phyloP scores from a whole-genome alignment of 495 filamentous ascomycete genomes.

The Aspergillus avenaceus region DNA sequence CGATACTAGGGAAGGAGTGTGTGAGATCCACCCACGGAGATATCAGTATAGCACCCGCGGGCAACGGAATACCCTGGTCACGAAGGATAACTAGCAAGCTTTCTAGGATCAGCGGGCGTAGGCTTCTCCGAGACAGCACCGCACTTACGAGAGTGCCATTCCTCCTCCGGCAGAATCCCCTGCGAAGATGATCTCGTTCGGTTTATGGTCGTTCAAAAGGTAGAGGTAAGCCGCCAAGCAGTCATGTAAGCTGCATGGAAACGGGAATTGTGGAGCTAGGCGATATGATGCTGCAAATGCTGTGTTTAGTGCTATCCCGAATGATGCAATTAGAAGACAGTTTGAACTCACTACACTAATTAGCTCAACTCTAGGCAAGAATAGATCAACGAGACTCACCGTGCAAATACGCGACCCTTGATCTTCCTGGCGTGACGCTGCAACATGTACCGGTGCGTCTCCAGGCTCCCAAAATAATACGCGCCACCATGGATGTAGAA shows the following conservation, averaged over 20 bases:
- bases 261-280: conserved; percentile 89
- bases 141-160: conserved; percentile 65
- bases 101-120: conserved; percentile 14
- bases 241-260: conserved; percentile 86
- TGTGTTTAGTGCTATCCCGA: conserved; percentile 9
- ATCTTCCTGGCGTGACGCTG: conserved; percentile 92
- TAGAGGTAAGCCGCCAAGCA: conserved; percentile 83
- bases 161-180: conserved; percentile 91
- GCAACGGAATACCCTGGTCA: conserved; percentile 74
- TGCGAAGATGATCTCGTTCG: conserved; percentile 74
- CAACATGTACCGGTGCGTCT: conserved; percentile 94
- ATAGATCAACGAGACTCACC: conserved; percentile 20
- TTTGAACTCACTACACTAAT: conserved; percentile 33
- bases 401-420: conserved; percentile 82
- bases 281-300: conserved; percentile 62
- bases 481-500: conserved; percentile 87
- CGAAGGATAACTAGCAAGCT: conserved; percentile 75
- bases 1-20: conserved; percentile 89
- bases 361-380: conserved; percentile 10
- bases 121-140: not conserved
- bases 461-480: conserved; percentile 86
- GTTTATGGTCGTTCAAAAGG: conserved; percentile 67
- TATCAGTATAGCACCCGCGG: conserved; percentile 85
- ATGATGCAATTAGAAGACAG: not conserved
- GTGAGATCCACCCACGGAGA: conserved; percentile 93